phyloP scores from a whole-genome alignment of 345 rosid genomes.

The Ceriops decandra region DNA sequence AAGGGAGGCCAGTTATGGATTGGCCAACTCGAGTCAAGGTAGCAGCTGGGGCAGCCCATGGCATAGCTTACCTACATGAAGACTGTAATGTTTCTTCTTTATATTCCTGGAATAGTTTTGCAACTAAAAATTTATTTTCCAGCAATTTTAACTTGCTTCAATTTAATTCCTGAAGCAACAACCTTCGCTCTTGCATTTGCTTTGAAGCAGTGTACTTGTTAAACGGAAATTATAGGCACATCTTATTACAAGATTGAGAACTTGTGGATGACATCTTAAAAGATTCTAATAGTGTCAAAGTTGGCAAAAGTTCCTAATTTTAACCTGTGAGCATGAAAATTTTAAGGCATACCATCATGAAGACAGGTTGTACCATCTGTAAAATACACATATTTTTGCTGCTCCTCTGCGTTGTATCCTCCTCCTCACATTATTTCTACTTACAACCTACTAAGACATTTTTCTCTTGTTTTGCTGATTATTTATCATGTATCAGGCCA shows the following conservation, averaged over 20 bases:
- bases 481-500: conserved; percentile 50
- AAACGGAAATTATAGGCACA: conserved; percentile 5
- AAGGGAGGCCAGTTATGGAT: conserved; percentile 73
- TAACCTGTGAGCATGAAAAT: too few relatives aligned
- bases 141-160: neutral
- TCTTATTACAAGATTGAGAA: neutral
- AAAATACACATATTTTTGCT: too few relatives aligned
- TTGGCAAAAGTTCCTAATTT: too few relatives aligned
- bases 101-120: conserved; percentile 4
- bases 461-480: conserved; percentile 1
- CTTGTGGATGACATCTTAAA: too few relatives aligned
- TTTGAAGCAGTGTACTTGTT: neutral
- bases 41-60: conserved; percentile 98
- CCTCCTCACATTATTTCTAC: neutral
- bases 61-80: conserved; percentile 96
- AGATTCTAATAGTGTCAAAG: too few relatives aligned
- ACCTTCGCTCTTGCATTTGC: neutral
- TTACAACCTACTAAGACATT: conserved; percentile 2
- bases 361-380: too few relatives aligned
- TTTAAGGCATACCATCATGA: too few relatives aligned
- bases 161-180: neutral
- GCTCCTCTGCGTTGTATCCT: neutral
- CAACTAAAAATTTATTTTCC: neutral
- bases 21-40: conserved; percentile 80
- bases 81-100: conserved; percentile 63